Evolutionary conservation across 73 alveolate genomes (phyloP).

Genomic region (Paramecium primaurelia): DNA sequence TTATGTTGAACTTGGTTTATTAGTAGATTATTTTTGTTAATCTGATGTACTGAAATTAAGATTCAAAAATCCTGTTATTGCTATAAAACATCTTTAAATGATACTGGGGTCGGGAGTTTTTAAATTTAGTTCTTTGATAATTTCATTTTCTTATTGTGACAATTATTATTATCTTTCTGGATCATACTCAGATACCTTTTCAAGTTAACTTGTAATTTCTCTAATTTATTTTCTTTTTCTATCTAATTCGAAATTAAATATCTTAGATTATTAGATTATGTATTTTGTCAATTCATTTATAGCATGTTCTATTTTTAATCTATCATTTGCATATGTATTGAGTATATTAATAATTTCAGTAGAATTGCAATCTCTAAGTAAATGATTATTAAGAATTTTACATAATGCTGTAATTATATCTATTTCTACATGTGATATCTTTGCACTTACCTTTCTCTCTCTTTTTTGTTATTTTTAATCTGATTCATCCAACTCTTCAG

Average conservation of each 20-base stretch:
- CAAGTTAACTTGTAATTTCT: not conserved
- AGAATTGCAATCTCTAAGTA: not conserved
- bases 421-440: not conserved
- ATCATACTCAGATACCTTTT: not conserved
- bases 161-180: not conserved
- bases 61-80: constrained; percentile 23
- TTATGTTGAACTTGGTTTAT: not conserved
- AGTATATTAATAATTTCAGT: not conserved
- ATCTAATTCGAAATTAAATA: not conserved
- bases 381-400: not conserved
- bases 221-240: not conserved
- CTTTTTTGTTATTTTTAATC: not conserved
- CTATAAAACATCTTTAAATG: not conserved
- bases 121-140: not conserved
- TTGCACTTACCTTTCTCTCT: constrained; percentile 39
- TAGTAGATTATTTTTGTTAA: not conserved
- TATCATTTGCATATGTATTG: not conserved
- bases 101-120: not conserved
- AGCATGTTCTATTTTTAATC: constrained; percentile 34
- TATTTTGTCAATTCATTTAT: not conserved
- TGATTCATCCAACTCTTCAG: not conserved
- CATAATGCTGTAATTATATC: constrained; percentile 22
- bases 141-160: not conserved
- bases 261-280: not conserved
- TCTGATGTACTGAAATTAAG: not conserved